Base-by-base conservation (phyloP, 345 rosid species). In the Gossypium sturtianum region DNA sequence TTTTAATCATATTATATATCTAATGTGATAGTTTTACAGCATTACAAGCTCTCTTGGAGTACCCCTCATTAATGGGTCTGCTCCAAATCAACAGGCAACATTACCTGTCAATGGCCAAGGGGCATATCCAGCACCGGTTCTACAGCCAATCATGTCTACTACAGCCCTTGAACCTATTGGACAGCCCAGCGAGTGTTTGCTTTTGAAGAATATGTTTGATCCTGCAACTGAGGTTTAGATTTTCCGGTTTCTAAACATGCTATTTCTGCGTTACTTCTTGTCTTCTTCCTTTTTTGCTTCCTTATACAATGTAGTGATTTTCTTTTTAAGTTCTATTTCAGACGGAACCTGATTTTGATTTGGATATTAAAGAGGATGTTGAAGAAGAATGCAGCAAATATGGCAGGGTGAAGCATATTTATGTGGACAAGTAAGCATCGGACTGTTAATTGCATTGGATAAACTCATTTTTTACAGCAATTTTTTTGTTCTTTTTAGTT, bases 121-220 rank as follows among this genome's bases (percentile, higher is more conserved):
- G 70, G 79, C 89, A 34, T 71, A 84, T 70, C 84, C 91, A 23
- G 76, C 87, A 74, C 61, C 93, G 53, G 49, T 86, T 77, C 83
- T 89, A 77, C 89, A 93, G 19, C 74, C 86, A 64, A 79, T 86
- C 75, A 76, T 90, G 57, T 80, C 96, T 64, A 56, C 86, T 68
- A n/a, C 66, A 10, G 82, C 80, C 66, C 8, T 81, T 9, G 94
- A 89, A 76, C 77, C 88, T 78, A 74, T 90, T 84, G 98, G 97
- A 72, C 84, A 54, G 73, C 97, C 98, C n/a, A 87, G 91, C 66
- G 94, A 90, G 77, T 94, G 94, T 75, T 86, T 94, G 76, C 79
- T 94, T 77, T 84, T 94, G 84, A 92, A 94, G 84, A 94, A 94
- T 77, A 83, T 94, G 93, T 94, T 94, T 77, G 98, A 92, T 83